These are phyloP conservation scores for Rhododendron henanense DNA, from an alignment of 148 eudicot species.

Conservation along the genomic window DNA sequence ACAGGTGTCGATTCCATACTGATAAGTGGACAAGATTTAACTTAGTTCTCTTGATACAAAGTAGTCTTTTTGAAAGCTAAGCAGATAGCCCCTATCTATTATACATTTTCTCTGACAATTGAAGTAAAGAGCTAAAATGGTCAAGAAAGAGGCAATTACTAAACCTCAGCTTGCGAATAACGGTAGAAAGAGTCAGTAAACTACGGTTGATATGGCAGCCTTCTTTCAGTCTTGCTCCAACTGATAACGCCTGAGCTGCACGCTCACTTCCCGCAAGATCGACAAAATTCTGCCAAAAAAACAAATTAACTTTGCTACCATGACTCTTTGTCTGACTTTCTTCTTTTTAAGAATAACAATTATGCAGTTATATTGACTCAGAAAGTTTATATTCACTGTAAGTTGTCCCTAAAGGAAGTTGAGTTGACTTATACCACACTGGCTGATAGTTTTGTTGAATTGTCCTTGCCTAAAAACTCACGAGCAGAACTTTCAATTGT, in stretches of 20 bases:
- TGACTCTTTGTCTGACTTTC: not conserved
- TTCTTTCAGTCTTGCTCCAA: conserved; percentile 80
- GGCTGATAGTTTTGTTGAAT: conserved; percentile 70
- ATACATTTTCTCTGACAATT: not conserved
- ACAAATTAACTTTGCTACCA: not conserved
- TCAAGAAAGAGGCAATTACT: conserved; percentile 27
- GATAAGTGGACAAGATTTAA: not conserved
- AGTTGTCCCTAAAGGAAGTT: not conserved
- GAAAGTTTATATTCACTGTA: not conserved
- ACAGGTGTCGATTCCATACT: not conserved
- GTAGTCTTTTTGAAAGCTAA: not conserved
- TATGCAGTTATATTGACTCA: conserved; percentile 7
- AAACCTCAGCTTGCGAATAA: conserved; percentile 74
- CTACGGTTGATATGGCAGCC: conserved; percentile 92
- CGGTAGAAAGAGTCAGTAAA: conserved; percentile 77
- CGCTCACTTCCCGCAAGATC: conserved; percentile 99
- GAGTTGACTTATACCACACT: conserved; percentile 50
- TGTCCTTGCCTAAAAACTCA: conserved; percentile 39
- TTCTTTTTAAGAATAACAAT: not conserved
- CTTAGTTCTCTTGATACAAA: not conserved
- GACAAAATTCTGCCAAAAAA: conserved; percentile 67
- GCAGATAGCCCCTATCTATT: not conserved
- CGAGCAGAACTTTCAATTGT: conserved; percentile 79
- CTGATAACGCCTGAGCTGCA: conserved; percentile 78
- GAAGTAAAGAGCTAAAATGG: conserved; percentile 8